phyloP scores from a whole-genome alignment of 2,329 filamentous ascomycete species.

The Cladophialophora carrionii region DNA sequence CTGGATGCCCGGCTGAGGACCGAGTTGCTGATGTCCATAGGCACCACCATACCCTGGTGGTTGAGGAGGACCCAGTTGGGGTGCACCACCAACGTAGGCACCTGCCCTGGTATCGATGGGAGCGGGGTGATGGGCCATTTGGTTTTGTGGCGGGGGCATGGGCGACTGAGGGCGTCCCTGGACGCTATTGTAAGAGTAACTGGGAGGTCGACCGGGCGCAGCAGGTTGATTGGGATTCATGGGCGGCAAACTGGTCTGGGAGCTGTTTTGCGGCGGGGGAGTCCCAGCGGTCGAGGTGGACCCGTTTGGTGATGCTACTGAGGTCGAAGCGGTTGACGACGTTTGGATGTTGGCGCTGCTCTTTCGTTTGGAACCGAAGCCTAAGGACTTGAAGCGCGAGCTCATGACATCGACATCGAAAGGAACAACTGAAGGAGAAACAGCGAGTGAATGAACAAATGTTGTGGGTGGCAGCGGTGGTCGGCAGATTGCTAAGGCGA shows the following conservation, averaged over 20 bases:
- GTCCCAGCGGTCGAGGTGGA: slow-evolving; percentile 42
- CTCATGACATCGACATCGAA: slow-evolving; percentile 54
- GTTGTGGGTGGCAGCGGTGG: slow-evolving; percentile 1
- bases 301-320: slow-evolving; percentile 38
- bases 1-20: slow-evolving; percentile 38
- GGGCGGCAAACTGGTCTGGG: slow-evolving; percentile 59
- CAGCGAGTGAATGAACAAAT: slow-evolving; percentile 26
- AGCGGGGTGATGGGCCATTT: slow-evolving; percentile 52
- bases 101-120: slow-evolving; percentile 60
- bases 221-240: slow-evolving; percentile 51
- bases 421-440: slow-evolving; percentile 15
- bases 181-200: slow-evolving; percentile 59
- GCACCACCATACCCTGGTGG: slow-evolving; percentile 52
- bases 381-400: slow-evolving; percentile 56
- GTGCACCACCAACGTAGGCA: slow-evolving; percentile 52
- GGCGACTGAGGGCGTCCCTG: slow-evolving; percentile 58
- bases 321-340: slow-evolving; percentile 37
- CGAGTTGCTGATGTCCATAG: slow-evolving; percentile 34
- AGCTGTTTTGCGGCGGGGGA: slow-evolving; percentile 47
- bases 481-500: slow-evolving; percentile 14
- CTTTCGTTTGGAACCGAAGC: slow-evolving; percentile 54
- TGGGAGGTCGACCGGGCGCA: slow-evolving; percentile 64
- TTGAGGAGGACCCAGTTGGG: slow-evolving; percentile 44
- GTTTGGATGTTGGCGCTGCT: slow-evolving; percentile 52
- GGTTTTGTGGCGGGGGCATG: slow-evolving; percentile 51